Evolutionary conservation across 352 stramenopile species (phyloP).

Genomic region (Phytophthora ramorum): DNA sequence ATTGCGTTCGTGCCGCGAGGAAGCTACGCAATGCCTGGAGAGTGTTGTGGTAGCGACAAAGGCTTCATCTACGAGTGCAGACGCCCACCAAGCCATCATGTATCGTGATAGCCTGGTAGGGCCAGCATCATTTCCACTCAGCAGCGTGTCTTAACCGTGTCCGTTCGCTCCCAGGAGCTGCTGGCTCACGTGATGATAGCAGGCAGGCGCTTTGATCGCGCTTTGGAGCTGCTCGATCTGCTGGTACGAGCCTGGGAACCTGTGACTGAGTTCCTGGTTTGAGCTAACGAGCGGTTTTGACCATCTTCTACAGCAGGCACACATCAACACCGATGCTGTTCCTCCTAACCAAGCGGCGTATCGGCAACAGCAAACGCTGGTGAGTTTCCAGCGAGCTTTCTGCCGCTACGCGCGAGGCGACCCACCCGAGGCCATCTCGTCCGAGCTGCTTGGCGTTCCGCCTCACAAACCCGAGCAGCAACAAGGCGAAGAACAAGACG

Average conservation of each 20-base stretch:
- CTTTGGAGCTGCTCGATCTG: conserved; percentile 28
- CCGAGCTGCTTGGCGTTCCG: conserved; percentile 19
- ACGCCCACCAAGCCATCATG: conserved; percentile 23
- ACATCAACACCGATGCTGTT: background rate
- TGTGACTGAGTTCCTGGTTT: background rate
- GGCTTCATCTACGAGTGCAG: conserved; percentile 13
- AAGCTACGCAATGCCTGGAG: conserved; percentile 43
- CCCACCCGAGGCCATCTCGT: background rate
- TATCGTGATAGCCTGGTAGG: conserved; percentile 41
- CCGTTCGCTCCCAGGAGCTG: conserved; percentile 39
- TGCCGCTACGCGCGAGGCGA: conserved; percentile 40
- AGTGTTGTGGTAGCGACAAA: conserved; percentile 21
- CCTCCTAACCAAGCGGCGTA: background rate
- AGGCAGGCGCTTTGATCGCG: conserved; percentile 28
- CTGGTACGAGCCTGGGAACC: conserved; percentile 15
- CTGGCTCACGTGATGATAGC: conserved; percentile 50
- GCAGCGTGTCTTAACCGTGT: background rate
- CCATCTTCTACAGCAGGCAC: conserved; percentile 6
- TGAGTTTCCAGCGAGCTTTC: conserved; percentile 42
- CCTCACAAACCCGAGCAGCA: background rate
- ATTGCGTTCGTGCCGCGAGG: conserved; percentile 29
- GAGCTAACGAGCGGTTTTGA: background rate
- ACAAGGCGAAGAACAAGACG: conserved; percentile 1
- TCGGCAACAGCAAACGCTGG: conserved; percentile 27
- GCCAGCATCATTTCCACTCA: too few species aligned